Evolutionary conservation across 352 stramenopile species (phyloP).

Genomic region (Phytophthora aleatoria): DNA sequence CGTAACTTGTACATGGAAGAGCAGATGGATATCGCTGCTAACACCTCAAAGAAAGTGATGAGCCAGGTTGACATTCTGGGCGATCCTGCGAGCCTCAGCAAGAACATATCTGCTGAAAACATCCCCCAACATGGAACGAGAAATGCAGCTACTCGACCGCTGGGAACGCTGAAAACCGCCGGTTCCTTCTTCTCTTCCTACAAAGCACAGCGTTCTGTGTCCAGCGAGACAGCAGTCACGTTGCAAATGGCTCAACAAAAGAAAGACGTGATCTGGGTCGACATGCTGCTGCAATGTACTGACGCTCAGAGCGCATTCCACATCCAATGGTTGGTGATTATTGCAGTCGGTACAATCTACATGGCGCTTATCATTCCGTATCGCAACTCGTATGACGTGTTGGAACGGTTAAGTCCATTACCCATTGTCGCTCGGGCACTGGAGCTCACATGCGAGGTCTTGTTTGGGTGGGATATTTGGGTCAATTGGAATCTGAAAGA

Average conservation of each 20-base stretch:
- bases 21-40: conserved; percentile 46
- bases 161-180: conserved; percentile 8
- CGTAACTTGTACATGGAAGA: conserved; percentile 66
- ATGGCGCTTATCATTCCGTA: conserved; percentile 54
- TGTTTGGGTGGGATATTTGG: conserved; percentile 66
- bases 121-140: neutral
- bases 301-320: conserved; percentile 51
- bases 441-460: conserved; percentile 47
- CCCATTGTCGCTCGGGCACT: conserved; percentile 30
- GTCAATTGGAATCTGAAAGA: conserved; percentile 64
- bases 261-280: conserved; percentile 48
- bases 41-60: conserved; percentile 16
- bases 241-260: conserved; percentile 13
- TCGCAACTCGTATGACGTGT: conserved; percentile 45
- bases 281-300: conserved; percentile 46
- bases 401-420: conserved; percentile 29
- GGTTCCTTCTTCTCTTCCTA: conserved; percentile 35
- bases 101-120: neutral
- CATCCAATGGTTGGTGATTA: conserved; percentile 42
- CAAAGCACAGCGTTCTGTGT: conserved; percentile 28
- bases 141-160: neutral
- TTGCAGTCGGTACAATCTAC: conserved; percentile 38
- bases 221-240: conserved; percentile 8
- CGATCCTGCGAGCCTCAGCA: neutral
- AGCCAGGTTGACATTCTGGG: conserved; percentile 24